These are phyloP conservation scores for Eragrostis curvula DNA, from an alignment of 176 grass and related monocot genomes.

Conservation along the genomic window DNA sequence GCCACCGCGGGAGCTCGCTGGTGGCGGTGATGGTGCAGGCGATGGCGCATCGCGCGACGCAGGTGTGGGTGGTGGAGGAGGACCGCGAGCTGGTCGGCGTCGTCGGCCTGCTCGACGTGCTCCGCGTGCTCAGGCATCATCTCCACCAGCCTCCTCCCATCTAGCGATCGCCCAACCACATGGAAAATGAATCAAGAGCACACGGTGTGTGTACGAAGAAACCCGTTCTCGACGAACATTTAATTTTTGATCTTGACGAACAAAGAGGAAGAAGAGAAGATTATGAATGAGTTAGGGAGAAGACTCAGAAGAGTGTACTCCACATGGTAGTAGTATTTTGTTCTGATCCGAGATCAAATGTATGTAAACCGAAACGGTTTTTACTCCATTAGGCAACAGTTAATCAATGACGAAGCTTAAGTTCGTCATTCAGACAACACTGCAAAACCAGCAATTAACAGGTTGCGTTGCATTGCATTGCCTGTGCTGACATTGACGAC, in stretches of 20 bases:
- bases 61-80: constrained; percentile 73
- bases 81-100: constrained; percentile 55
- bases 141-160: not conserved
- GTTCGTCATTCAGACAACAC: too few relatives aligned
- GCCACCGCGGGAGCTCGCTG: constrained; percentile 64
- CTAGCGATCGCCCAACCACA: not conserved
- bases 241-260: not conserved
- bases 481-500: not conserved
- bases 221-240: too few relatives aligned
- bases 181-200: too few relatives aligned
- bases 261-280: not conserved
- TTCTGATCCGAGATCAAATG: too few relatives aligned
- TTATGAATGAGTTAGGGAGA: too few relatives aligned
- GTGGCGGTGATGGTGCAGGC: constrained; percentile 86
- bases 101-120: constrained; percentile 62
- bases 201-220: too few relatives aligned
- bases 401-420: too few relatives aligned
- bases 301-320: too few relatives aligned
- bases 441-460: too few relatives aligned
- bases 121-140: constrained; percentile 59
- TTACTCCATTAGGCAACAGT: too few relatives aligned
- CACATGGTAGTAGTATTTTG: too few relatives aligned
- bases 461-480: too few relatives aligned
- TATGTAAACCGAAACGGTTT: not conserved
- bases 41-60: constrained; percentile 63